These are phyloP conservation scores for Fraxinus platypoda DNA, from an alignment of 305 asterid species.

Conservation along the genomic window DNA sequence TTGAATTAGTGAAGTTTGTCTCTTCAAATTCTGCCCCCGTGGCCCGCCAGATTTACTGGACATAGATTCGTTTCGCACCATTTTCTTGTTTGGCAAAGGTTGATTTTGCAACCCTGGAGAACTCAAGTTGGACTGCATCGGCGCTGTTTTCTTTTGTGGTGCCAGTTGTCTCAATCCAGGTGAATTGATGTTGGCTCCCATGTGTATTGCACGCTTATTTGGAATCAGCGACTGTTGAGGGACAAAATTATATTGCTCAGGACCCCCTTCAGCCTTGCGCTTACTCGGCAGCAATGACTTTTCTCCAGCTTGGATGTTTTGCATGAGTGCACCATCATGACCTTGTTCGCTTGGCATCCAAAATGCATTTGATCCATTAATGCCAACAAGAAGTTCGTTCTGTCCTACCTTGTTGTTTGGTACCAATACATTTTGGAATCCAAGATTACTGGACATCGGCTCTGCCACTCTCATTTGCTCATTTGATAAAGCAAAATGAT, in stretches of 20 bases:
- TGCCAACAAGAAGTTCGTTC: slow-evolving; percentile 28
- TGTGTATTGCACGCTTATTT: slow-evolving; percentile 53
- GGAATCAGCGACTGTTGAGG: slow-evolving; percentile 43
- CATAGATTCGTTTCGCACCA: slow-evolving; percentile 58
- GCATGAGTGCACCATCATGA: slow-evolving; percentile 23
- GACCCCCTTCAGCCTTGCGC: slow-evolving; percentile 74
- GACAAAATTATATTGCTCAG: slow-evolving; percentile 27
- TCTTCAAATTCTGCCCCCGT: slow-evolving; percentile 61
- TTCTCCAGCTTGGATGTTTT: slow-evolving; percentile 35
- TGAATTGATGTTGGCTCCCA: slow-evolving; percentile 32
- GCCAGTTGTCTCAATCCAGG: slow-evolving; percentile 39
- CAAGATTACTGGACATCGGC: slow-evolving; percentile 12
- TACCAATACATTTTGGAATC: slow-evolving; percentile 23
- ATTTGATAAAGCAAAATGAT: slow-evolving; percentile 30
- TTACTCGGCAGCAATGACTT: slow-evolving; percentile 51
- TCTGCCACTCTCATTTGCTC: slow-evolving; percentile 25
- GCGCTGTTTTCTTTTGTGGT: slow-evolving; percentile 36
- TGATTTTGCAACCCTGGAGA: slow-evolving; percentile 37
- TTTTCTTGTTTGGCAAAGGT: slow-evolving; percentile 41
- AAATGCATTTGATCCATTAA: slow-evolving; percentile 31
- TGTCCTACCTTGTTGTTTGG: slow-evolving; percentile 29
- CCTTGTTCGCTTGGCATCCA: slow-evolving; percentile 38
- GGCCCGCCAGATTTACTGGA: slow-evolving; percentile 60
- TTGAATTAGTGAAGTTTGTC: slow-evolving; percentile 45
- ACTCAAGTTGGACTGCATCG: slow-evolving; percentile 40